Conservation (phyloP, 1,284 basidiomycete species). For the Cryptococcus neoformans region DNA sequence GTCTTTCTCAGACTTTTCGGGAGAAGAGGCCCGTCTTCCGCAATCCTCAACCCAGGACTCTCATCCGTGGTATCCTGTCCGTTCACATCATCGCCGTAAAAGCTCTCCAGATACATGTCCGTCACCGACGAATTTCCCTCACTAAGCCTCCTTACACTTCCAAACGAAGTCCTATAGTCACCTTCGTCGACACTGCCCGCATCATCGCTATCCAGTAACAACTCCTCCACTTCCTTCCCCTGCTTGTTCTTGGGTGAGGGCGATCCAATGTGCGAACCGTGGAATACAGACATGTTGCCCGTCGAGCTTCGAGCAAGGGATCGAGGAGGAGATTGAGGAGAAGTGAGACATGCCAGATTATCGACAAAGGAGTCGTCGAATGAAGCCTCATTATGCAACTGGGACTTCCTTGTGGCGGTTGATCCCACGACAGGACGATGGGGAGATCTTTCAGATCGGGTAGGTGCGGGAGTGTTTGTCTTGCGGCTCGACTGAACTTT, state of each 20-base stretch:
- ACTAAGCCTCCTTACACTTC: not conserved
- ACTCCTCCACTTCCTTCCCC: not conserved
- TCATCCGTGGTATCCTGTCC: too few species aligned
- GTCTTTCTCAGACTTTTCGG: too few species aligned
- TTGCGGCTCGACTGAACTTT: too few species aligned
- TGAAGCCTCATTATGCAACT: too few species aligned
- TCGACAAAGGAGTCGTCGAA: not conserved
- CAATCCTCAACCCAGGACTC: too few species aligned
- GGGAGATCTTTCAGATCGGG: too few species aligned
- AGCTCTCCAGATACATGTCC: not conserved
- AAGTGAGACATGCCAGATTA: not conserved
- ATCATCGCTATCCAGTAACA: not conserved
- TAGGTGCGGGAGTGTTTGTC: too few species aligned
- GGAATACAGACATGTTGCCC: not conserved
- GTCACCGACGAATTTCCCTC: not conserved
- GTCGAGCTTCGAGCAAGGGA: not conserved
- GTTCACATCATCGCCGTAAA: not conserved
- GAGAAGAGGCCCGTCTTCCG: too few species aligned
- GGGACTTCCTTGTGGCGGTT: too few species aligned
- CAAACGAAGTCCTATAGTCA: not conserved
- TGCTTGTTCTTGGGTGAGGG: not conserved
- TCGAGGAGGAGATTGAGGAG: not conserved
- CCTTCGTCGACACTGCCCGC: not conserved
- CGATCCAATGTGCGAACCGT: not conserved
- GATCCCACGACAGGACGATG: too few species aligned